phyloP scores from a whole-genome alignment of 257 asterid genomes.

The Fraxinus cuspidata region DNA sequence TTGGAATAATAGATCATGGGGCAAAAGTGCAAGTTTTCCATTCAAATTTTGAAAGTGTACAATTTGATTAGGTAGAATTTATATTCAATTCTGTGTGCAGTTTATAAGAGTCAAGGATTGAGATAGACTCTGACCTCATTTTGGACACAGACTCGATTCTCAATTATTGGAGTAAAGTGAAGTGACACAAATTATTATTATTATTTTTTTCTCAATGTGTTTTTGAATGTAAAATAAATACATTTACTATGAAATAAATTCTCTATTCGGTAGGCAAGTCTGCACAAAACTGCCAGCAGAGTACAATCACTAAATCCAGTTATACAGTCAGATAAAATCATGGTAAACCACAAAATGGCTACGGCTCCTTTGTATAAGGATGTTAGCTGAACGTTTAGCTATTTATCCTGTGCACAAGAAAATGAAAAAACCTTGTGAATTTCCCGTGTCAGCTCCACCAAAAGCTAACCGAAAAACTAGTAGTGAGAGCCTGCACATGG shows the following conservation, averaged over 20 bases:
- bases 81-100: neutral
- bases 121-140: neutral
- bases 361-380: conserved; percentile 12
- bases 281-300: neutral
- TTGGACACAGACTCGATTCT: neutral
- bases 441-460: conserved; percentile 70
- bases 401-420: conserved; percentile 14
- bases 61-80: neutral
- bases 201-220: neutral
- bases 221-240: too few species aligned
- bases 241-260: neutral
- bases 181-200: too few species aligned
- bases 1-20: neutral
- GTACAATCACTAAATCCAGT: neutral
- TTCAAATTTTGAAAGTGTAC: too few species aligned
- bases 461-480: conserved; percentile 96
- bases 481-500: conserved; percentile 81
- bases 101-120: neutral
- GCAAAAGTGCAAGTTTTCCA: neutral
- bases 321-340: neutral
- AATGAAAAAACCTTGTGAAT: conserved; percentile 13
- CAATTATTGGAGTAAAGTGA: neutral
- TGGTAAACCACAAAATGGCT: conserved; percentile 2
- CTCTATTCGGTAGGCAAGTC: neutral
- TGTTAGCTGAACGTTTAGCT: conserved; percentile 8